These are phyloP conservation scores for Elsinoe australis DNA, from an alignment of 2,329 filamentous ascomycete species.

Conservation along the genomic window DNA sequence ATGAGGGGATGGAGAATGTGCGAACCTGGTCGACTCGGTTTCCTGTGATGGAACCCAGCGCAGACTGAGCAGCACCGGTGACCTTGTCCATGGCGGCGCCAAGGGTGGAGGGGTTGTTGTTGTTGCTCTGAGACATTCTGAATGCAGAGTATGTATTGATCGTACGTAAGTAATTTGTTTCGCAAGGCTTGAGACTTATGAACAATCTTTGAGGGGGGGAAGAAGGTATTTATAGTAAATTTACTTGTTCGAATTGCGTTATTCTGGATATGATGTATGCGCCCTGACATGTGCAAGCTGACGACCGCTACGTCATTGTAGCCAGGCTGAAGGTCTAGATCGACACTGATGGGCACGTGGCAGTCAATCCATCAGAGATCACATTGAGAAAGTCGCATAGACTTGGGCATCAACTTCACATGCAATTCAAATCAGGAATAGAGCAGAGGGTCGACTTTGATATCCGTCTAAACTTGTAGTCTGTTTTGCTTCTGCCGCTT, in stretches of 20 bases:
- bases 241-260: no score
- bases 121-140: slow-evolving; percentile 43
- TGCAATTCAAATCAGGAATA: no score
- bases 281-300: neutral
- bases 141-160: neutral
- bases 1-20: neutral
- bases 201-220: neutral
- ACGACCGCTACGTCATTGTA: neutral
- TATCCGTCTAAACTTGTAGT: slow-evolving; percentile 3
- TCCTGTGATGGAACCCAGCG: slow-evolving; percentile 65
- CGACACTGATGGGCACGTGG: neutral
- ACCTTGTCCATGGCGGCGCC: slow-evolving; percentile 63
- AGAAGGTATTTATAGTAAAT: no score
- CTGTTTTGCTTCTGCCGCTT: no score
- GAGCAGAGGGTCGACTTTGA: slow-evolving; percentile 13
- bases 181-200: no score
- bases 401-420: no score
- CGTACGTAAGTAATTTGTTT: no score
- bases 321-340: neutral
- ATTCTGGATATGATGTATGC: neutral
- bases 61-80: slow-evolving; percentile 63
- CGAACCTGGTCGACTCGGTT: slow-evolving; percentile 58
- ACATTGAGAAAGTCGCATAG: no score
- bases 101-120: slow-evolving; percentile 60
- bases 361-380: neutral